Base-by-base conservation (phyloP, 2,329 filamentous ascomycete species). In the Bipolaris gigantea region DNA sequence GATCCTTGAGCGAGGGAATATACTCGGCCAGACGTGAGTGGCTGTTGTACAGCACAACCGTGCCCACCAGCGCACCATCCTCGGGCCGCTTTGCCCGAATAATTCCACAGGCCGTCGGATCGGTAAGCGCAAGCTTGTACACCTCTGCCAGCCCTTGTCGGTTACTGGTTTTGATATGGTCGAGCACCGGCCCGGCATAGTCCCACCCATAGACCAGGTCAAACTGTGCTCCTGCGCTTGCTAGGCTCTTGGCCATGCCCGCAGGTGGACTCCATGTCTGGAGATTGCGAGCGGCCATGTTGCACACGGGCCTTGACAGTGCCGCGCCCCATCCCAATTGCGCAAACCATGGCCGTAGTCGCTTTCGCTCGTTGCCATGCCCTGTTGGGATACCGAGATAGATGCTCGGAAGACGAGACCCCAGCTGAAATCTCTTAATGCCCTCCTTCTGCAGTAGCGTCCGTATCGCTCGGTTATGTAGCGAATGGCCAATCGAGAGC, bases 401-500 rank as follows among this genome's bases (percentile, higher is more conserved):
- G 21, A 96, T 85, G n/a, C 87, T 89, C 0, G 92, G 92, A 32
- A 96, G 85, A 1, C 88, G 83, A 36, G 86, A 86, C 1, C 92
- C 93, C 0, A 96, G 83, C 70, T 95, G 92, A 32, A 96, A 84
- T 52, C 88, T 87, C 66, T 89, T 89, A 65, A 95, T 82, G 2
- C 86, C 87, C 35, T 85, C 83, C 45, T 85, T 84, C 64, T 91
- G 88, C 2, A 86, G 71, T 1, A 97, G 80, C 5, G 85, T 87
- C 30, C 90, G 86, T 49, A 97, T 84, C 0, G 92, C 92, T 35
- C 92, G 83, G 57, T 90, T 89, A 73, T 97, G 92, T 2, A 97
- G 83, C 0, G 91, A 96, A 61, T 92, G 86, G 0, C 93, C 93
- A 56, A 97, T 94, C 0, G 92, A 96, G 9, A 96, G 82, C 65